These are phyloP conservation scores for Euphorbia peplus DNA, from an alignment of 345 rosid species.

Conservation along the genomic window DNA sequence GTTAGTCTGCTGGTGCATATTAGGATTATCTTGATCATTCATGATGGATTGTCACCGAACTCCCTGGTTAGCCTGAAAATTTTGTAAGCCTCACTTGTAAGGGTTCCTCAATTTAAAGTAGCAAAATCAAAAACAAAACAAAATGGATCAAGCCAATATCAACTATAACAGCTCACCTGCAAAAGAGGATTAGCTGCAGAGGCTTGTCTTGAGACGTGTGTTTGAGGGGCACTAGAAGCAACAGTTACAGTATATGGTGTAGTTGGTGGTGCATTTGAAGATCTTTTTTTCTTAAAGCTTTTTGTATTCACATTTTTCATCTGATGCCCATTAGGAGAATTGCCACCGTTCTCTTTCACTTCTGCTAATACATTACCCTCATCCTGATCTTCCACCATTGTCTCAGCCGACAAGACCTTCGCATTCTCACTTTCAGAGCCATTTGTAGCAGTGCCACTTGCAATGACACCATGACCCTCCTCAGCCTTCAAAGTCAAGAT, in stretches of 20 bases:
- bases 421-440: slow-evolving; percentile 29
- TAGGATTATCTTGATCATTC: slow-evolving; percentile 22
- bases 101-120: not conserved
- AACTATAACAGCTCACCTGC: slow-evolving; percentile 25
- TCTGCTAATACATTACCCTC: slow-evolving; percentile 3
- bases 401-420: slow-evolving; percentile 20
- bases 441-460: slow-evolving; percentile 20
- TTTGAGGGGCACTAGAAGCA: slow-evolving; percentile 25
- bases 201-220: slow-evolving; percentile 27
- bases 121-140: not conserved
- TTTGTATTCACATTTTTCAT: slow-evolving; percentile 11
- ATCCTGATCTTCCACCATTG: slow-evolving; percentile 16
- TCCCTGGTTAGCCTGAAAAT: slow-evolving; percentile 28
- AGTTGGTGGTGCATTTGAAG: slow-evolving; percentile 11
- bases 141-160: not conserved
- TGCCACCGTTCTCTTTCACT: slow-evolving; percentile 8
- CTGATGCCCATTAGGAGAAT: slow-evolving; percentile 8
- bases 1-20: slow-evolving; percentile 28
- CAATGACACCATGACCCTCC: slow-evolving; percentile 22
- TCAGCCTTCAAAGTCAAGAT: slow-evolving; percentile 25
- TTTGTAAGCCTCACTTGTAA: slow-evolving; percentile 17
- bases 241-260: slow-evolving; percentile 1
- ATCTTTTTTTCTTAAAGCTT: slow-evolving; percentile 10
- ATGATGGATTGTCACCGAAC: slow-evolving; percentile 27
- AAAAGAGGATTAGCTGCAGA: slow-evolving; percentile 18